Evolutionary conservation across 1,284 basidiomycete species (phyloP), one percentile per base, ranked within the genome.

Genomic region (Stygiomarasmius scandens): DNA sequence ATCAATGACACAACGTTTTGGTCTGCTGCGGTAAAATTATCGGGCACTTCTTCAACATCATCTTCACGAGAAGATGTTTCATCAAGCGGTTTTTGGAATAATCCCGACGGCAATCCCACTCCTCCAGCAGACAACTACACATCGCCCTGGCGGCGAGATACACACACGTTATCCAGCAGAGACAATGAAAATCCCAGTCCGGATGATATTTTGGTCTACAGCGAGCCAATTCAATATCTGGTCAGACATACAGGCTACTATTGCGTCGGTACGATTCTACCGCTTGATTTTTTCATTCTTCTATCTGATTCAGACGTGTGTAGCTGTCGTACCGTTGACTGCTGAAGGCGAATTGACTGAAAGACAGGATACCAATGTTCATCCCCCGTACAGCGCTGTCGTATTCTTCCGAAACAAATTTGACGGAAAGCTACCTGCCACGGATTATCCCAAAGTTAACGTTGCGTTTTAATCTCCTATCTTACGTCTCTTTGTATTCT

Each of bases 401-500:
- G 90, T 98, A 45, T 77, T 90, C 47, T 99, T 98, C 80, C 83
- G 84, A 65, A 98, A 98, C 72, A 86, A 81, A 2, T 98, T 98
- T 70, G 76, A 90, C 38, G 96, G 96, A 36, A 85, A 93, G 70
- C 80, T 99, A 19, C 86, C 96, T 2, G 95, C 96, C 2, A 85
- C 92, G 2, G 96, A 99, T 71, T 97, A 98, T 71, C 96, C 96
- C n/a, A 99, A 99, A 84, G 92, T 98, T 67, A 89, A 86, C 61
- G 94, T 96, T n/a, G 71, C 69, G 91, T 77, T 12, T 49, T 9
- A 11, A 16, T 8, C 44, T 38, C 50, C 49, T 22, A 27, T 55
- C 59, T 38, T 29, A 25, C 48, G 19, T 23, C 56, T 49, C 16
- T 52, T 48, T 6, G 25, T 19, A 49, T 23, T 11, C 14, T 24